These are phyloP conservation scores for Xylariaceae sp. DNA, from an alignment of 2,329 filamentous ascomycete species.

Conservation along the genomic window DNA sequence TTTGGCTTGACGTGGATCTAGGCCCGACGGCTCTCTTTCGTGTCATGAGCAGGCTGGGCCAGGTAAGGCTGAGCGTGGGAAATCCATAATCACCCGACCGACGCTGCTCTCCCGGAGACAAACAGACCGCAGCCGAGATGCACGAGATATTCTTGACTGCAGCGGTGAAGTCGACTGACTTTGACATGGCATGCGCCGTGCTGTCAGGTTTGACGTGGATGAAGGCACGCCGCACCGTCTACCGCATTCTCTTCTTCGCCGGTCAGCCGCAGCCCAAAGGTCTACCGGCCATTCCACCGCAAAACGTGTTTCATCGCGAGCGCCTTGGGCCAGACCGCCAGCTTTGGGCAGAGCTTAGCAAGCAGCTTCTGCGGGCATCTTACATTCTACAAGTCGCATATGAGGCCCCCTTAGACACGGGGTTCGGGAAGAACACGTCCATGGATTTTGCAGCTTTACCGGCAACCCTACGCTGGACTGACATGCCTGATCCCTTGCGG, in stretches of 20 bases:
- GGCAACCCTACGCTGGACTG: conserved; percentile 54
- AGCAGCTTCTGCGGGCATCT: conserved; percentile 52
- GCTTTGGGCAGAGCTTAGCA: conserved; percentile 52
- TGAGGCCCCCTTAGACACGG: conserved; percentile 45
- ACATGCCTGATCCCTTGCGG: conserved; percentile 55
- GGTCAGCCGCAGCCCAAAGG: conserved; percentile 44
- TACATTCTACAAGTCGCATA: conserved; percentile 55
- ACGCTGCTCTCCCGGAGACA: neutral
- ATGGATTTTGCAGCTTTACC: conserved; percentile 40
- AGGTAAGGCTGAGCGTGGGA: no score
- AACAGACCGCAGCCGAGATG: conserved; percentile 35
- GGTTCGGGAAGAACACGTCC: conserved; percentile 39
- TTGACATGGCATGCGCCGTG: conserved; percentile 47
- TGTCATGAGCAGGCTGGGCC: no score
- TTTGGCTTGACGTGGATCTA: no score
- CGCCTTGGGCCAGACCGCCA: conserved; percentile 1
- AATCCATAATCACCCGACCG: no score
- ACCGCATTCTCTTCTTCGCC: conserved; percentile 52
- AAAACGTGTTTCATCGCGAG: conserved; percentile 8
- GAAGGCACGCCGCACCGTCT: conserved; percentile 45
- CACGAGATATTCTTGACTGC: conserved; percentile 58
- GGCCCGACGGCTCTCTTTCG: no score
- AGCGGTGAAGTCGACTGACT: conserved; percentile 46
- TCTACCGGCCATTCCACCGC: conserved; percentile 36
- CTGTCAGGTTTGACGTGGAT: conserved; percentile 56